phyloP scores from a whole-genome alignment of 2,329 filamentous ascomycete genomes.

The Aspergillus alliaceus region DNA sequence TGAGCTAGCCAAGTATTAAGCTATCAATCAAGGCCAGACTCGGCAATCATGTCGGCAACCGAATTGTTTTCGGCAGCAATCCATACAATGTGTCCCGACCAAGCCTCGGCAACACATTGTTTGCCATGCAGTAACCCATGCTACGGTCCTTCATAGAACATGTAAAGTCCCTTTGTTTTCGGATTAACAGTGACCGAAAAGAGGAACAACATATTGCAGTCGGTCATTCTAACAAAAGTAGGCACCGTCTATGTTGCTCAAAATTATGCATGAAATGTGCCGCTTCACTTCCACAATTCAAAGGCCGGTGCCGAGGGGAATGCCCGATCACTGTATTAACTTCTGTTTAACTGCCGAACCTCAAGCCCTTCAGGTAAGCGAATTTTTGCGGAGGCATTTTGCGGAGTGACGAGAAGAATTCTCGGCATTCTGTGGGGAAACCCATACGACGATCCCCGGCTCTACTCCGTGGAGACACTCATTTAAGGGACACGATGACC shows the following conservation, averaged over 20 bases:
- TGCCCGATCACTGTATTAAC: background rate
- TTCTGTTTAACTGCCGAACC: slow-evolving; percentile 2
- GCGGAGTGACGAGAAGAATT: background rate
- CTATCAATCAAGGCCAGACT: too few species aligned
- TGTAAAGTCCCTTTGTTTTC: background rate
- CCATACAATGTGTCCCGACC: background rate
- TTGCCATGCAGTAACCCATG: background rate
- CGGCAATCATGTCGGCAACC: background rate
- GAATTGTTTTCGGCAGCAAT: background rate
- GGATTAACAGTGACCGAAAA: background rate
- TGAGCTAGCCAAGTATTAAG: too few species aligned
- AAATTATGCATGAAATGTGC: background rate
- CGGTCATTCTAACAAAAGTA: too few species aligned
- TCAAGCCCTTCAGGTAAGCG: background rate
- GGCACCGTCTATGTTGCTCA: background rate
- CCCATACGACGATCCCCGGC: slow-evolving; percentile 7
- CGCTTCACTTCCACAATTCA: background rate
- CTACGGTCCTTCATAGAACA: background rate
- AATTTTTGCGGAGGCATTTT: background rate
- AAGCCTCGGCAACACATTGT: background rate
- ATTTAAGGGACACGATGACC: background rate
- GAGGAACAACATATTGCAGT: background rate
- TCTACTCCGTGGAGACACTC: background rate
- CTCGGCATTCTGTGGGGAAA: slow-evolving; percentile 9
- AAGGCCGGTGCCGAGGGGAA: slow-evolving; percentile 1